Base-by-base conservation (phyloP, 768 basidiomycete species). In the Lentinus tigrinus region DNA sequence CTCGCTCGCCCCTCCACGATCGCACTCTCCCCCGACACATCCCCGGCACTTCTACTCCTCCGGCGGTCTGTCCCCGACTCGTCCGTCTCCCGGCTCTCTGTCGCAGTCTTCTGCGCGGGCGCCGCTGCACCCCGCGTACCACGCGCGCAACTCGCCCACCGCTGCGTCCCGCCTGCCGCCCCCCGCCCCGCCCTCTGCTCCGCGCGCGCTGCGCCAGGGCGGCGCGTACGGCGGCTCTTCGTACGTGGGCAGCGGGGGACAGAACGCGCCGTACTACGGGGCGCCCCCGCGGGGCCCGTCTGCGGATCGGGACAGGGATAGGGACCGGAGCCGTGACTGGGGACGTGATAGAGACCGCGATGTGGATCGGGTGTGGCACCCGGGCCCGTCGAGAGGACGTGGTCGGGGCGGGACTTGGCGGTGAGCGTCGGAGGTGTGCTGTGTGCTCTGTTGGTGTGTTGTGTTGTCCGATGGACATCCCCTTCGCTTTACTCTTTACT, bases 251-350 rank as follows among this genome's bases (percentile, higher is more conserved):
- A 26, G 52, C 65, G 9, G 26, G 40, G 47, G 65, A 63, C 42
- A 66, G 69, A 51, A 57, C 70, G 23, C 67, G 65, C 70, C 27
- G 67, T 74, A 46, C 74, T 72, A 39, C 72, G 52, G 75, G 4
- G 81, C 31, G 31, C 31, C 31, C 11, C 31, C 82, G 34, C 75
- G 82, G 1, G 81, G 80, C 4, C 82, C 81, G 3, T 79, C 77
- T 10, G 80, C 79, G 2, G 82, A 83, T 63, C 74, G 82, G 3
- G 82, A 84, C 21, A 69, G 80, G 14, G 56, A 64, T 6, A 46
- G 65, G n/a, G 43, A 44, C 2, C 28, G 57, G 47, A 7, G 27
- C 27, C 3, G 52, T 46, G 31, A 27, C 47, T 31, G 58, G 17
- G 72, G 78, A 70, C 79, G 60, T 21, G 61, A 62, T 10, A 23